Conservation (phyloP, 306 rosid genomes). For the Cucumis hystrix region DNA sequence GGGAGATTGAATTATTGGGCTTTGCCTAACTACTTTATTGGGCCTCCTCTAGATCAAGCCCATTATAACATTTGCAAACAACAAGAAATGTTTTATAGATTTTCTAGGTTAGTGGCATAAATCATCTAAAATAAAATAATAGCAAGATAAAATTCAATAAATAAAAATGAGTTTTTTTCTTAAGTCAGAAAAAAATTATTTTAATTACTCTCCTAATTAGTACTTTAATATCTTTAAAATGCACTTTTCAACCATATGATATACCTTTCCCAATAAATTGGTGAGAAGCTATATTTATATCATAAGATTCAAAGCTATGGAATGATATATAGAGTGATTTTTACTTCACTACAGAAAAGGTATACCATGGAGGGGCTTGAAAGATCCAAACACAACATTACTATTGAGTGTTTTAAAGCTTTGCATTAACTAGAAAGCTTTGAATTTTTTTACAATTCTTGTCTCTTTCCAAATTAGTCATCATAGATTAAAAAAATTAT, state of each 20-base stretch:
- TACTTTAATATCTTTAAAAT: too few species aligned
- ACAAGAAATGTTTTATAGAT: too few species aligned
- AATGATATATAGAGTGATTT: not conserved
- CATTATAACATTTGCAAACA: too few species aligned
- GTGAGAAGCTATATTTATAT: not conserved
- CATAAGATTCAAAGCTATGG: not conserved
- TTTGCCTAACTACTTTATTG: too few species aligned
- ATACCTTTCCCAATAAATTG: not conserved
- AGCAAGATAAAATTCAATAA: too few species aligned
- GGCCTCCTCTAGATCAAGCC: too few species aligned
- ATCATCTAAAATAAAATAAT: too few species aligned
- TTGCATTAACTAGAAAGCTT: not conserved
- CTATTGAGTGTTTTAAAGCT: not conserved
- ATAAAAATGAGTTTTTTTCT: too few species aligned
- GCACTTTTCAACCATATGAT: not conserved
- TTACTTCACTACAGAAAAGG: not conserved
- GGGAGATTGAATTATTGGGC: too few species aligned
- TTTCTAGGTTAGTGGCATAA: too few species aligned
- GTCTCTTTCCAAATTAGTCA: not conserved
- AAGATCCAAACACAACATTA: not conserved
- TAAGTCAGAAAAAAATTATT: too few species aligned
- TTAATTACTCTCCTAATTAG: too few species aligned
- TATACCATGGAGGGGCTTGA: not conserved
- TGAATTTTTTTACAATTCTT: not conserved
- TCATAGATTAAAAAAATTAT: not conserved